These are phyloP conservation scores for Bretschneidera sinensis DNA, from an alignment of 345 rosid species.

Conservation along the genomic window DNA sequence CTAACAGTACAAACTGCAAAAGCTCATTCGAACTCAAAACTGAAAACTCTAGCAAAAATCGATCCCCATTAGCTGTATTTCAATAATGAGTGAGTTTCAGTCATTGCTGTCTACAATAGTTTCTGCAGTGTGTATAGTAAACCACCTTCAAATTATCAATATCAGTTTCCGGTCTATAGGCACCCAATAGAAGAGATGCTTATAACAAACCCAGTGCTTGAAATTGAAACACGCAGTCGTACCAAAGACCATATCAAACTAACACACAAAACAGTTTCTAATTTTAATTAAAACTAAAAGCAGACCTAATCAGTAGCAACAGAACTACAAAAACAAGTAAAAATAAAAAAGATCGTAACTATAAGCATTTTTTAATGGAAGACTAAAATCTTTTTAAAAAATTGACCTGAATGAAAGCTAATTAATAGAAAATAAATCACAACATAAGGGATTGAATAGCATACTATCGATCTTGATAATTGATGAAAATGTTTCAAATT, in stretches of 20 bases:
- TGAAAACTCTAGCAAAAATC: too few species aligned
- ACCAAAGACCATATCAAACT: background rate
- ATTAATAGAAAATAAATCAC: constrained; percentile 8
- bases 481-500: background rate
- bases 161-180: too few species aligned
- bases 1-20: background rate
- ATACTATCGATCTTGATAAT: constrained; percentile 27
- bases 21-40: too few species aligned
- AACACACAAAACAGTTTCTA: background rate
- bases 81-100: too few species aligned
- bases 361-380: background rate
- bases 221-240: background rate
- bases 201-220: background rate
- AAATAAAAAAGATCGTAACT: background rate
- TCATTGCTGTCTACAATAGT: too few species aligned
- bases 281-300: background rate
- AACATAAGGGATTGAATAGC: constrained; percentile 13
- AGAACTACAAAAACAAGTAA: constrained; percentile 5
- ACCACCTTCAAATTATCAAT: too few species aligned
- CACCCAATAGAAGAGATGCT: too few species aligned
- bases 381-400: background rate
- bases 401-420: background rate
- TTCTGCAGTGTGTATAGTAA: too few species aligned
- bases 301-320: constrained; percentile 12
- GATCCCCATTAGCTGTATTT: too few species aligned